Conservation (phyloP, 176 grass and related monocot species). For the Aegilops longissima region DNA sequence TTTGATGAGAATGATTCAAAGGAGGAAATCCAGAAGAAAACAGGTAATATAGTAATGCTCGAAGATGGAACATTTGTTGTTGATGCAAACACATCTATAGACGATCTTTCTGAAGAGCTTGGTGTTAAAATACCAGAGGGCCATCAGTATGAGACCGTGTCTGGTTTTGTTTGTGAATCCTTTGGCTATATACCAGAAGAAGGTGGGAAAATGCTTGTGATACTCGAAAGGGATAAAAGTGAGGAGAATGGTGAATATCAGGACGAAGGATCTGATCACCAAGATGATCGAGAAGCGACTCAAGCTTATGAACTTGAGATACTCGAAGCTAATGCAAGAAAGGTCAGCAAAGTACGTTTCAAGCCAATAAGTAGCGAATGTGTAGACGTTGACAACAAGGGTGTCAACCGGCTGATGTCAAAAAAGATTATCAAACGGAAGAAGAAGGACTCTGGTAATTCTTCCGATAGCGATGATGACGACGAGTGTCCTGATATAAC, state of each 20-base stretch:
- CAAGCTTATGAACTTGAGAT: conserved; percentile 95
- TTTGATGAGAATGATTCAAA: conserved; percentile 99
- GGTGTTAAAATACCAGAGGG: conserved; percentile 96
- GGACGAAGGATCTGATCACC: conserved; percentile 61
- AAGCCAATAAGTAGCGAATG: conserved; percentile 69
- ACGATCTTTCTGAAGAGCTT: conserved; percentile 90
- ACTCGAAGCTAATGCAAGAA: conserved; percentile 70
- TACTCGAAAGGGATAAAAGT: conserved; percentile 72
- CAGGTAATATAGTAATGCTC: conserved; percentile 85
- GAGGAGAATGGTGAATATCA: conserved; percentile 61
- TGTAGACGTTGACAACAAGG: conserved; percentile 50
- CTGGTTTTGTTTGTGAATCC: conserved; percentile 91
- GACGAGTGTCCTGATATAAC: conserved; percentile 18
- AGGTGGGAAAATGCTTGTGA: conserved; percentile 71
- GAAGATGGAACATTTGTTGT: conserved; percentile 94
- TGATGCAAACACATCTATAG: conserved; percentile 98
- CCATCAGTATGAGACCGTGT: conserved; percentile 92
- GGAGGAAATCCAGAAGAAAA: conserved; percentile 99
- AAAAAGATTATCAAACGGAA: conserved; percentile 73
- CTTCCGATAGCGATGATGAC: not conserved
- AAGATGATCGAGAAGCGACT: conserved; percentile 60
- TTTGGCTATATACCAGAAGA: conserved; percentile 97
- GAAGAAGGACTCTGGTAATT: conserved; percentile 38
- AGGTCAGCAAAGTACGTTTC: conserved; percentile 69
- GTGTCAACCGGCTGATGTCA: conserved; percentile 49